Percentiles rank a stretch among this genome's conserved stretches.
These are phyloP conservation scores for Fraxinus anomala DNA, from an alignment of 257 asterid species.

Conservation along the genomic window DNA sequence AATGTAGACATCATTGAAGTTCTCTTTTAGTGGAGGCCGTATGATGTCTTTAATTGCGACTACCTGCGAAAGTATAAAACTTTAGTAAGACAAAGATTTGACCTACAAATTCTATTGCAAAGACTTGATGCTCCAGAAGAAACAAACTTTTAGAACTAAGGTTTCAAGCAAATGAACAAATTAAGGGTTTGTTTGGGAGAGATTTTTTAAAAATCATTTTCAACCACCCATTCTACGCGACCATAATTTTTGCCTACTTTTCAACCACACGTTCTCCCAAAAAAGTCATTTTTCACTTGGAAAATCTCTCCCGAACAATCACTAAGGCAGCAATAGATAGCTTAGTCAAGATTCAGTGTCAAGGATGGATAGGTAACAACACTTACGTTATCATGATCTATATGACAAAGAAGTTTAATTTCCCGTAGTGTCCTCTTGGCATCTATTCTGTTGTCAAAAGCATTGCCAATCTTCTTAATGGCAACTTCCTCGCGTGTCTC, in stretches of 20 bases:
- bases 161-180: constrained; percentile 12
- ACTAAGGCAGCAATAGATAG: neutral
- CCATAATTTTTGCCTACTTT: too few relatives aligned
- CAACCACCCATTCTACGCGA: too few relatives aligned
- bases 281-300: too few relatives aligned
- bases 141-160: neutral
- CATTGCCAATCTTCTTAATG: constrained; percentile 97
- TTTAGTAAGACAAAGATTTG: constrained; percentile 3
- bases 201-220: too few relatives aligned
- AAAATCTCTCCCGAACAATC: too few relatives aligned
- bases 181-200: neutral
- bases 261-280: too few relatives aligned
- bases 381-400: constrained; percentile 88
- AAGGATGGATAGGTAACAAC: neutral
- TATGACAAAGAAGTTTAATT: constrained; percentile 92
- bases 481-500: constrained; percentile 97
- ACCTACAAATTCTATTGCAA: neutral
- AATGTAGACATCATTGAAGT: constrained; percentile 94
- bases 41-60: constrained; percentile 87
- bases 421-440: constrained; percentile 94
- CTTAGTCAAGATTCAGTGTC: neutral
- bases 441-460: constrained; percentile 91
- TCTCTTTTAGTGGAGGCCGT: constrained; percentile 90
- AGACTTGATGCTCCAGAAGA: neutral
- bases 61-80: constrained; percentile 49